Base-by-base conservation (phyloP, 441 rosid genomes). In the Arabidopsis hybrid region DNA sequence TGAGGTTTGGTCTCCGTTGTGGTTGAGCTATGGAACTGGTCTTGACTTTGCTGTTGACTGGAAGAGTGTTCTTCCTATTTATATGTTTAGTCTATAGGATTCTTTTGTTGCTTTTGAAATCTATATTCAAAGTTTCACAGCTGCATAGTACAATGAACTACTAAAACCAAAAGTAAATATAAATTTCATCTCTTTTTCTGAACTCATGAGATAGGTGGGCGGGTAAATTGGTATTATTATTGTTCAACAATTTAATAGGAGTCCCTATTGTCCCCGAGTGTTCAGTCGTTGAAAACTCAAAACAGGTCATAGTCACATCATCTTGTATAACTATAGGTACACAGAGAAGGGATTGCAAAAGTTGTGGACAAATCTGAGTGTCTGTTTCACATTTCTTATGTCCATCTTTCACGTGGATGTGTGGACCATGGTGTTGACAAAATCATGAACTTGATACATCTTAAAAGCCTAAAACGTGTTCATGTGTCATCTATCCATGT, bases 31-130 rank as follows among this genome's bases (percentile, higher is more conserved):
- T 18, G 26, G 42, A 67, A 16, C 32, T 40, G 36, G 42, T 42
- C 51, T 53, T 67, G 34, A 55, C 17, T 70, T 55, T 46, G 18
- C 60, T 62, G 29, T 52, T 62, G n/a, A 38, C 29, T 46, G 3
- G 17, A 60, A 47, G 9, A 62, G 55, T 62, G 9, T 2, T 12
- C 34, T 32, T 9, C 6, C 58, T 21, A 8, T 47, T 7, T 8
- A 13, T 35, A 18, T 18, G 7, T 3, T 46, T 70, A 13, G 3
- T 47, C 39, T 21, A 60, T 14, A 47, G 9, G 66, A 59, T 47
- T 29, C 10, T 13, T 36, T 5, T 69, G 49, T 46, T 70, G 67
- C 42, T 59, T 38, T 60, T 40, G 1, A 49, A 49, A 13, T 51
- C 21, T 51, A 21, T 11, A 3, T 21, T 35, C 8, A 11, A 59